phyloP scores from a whole-genome alignment of 140 eudicot genomes.

The Anethum foeniculum region DNA sequence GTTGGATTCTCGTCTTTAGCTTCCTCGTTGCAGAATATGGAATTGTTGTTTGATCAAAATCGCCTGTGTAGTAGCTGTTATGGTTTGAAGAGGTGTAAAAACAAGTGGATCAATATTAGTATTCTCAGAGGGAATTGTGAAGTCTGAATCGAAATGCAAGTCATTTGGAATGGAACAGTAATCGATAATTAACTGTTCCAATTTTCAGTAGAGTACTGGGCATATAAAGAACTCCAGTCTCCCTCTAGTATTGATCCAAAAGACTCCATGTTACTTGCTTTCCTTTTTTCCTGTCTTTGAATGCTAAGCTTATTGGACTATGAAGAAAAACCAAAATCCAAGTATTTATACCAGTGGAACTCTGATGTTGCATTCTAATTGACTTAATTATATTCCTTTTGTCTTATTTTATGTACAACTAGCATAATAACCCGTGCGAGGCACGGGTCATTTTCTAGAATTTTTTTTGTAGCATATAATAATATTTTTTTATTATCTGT shows the following conservation, averaged over 20 bases:
- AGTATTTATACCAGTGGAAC: background rate
- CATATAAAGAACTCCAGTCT: constrained; percentile 53
- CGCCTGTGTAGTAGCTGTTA: constrained; percentile 20
- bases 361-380: background rate
- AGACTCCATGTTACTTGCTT: constrained; percentile 39
- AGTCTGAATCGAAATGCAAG: background rate
- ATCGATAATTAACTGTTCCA: constrained; percentile 41
- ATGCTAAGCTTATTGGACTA: background rate
- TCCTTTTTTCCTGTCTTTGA: background rate
- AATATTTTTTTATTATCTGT: too few relatives aligned
- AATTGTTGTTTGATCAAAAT: background rate
- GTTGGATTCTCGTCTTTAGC: background rate
- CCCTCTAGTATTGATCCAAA: constrained; percentile 33
- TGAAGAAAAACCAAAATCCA: background rate
- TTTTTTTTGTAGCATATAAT: too few relatives aligned
- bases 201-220: constrained; percentile 28
- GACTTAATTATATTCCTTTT: background rate
- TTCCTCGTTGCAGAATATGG: constrained; percentile 3
- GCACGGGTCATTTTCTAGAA: too few relatives aligned
- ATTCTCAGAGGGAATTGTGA: background rate
- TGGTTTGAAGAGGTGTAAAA: constrained; percentile 22
- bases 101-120: background rate
- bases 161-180: constrained; percentile 34
- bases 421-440: background rate
- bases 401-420: background rate